phyloP scores from a whole-genome alignment of 2,329 filamentous ascomycete genomes.

The Teratosphaeriaceae sp. region DNA sequence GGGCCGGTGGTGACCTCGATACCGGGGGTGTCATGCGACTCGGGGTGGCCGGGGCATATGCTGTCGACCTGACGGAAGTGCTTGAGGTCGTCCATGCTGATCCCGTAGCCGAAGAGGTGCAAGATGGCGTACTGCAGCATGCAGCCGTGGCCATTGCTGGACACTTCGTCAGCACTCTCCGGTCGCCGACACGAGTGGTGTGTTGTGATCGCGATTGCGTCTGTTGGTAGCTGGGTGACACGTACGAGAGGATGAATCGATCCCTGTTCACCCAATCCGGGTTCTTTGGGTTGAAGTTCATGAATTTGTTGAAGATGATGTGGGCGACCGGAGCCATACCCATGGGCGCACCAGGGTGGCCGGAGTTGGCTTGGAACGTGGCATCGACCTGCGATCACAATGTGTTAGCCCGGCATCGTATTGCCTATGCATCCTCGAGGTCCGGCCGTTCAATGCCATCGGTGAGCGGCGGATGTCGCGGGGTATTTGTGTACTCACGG shows the following conservation, averaged over 20 bases:
- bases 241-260: conserved; percentile 98
- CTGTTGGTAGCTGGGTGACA: conserved; percentile 4
- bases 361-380: conserved; percentile 90
- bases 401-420: too few relatives aligned
- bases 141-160: conserved; percentile 94
- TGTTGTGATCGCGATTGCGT: too few relatives aligned
- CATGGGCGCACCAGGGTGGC: conserved; percentile 98
- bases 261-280: conserved; percentile 95
- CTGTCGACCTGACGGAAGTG: conserved; percentile 74
- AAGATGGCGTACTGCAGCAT: conserved; percentile 99
- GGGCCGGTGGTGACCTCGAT: conserved; percentile 97
- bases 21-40: conserved; percentile 92
- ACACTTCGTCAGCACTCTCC: background rate
- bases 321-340: conserved; percentile 91
- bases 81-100: conserved; percentile 90
- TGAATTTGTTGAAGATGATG: conserved; percentile 97
- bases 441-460: too few relatives aligned
- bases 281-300: conserved; percentile 99
- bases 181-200: background rate
- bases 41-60: conserved; percentile 94
- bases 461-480: too few relatives aligned
- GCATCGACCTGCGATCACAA: conserved; percentile 76
- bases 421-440: background rate
- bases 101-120: conserved; percentile 86
- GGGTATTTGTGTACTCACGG: too few relatives aligned